Conservation (phyloP, 2,329 filamentous ascomycete species). For the Trichoderma oligosporum region DNA sequence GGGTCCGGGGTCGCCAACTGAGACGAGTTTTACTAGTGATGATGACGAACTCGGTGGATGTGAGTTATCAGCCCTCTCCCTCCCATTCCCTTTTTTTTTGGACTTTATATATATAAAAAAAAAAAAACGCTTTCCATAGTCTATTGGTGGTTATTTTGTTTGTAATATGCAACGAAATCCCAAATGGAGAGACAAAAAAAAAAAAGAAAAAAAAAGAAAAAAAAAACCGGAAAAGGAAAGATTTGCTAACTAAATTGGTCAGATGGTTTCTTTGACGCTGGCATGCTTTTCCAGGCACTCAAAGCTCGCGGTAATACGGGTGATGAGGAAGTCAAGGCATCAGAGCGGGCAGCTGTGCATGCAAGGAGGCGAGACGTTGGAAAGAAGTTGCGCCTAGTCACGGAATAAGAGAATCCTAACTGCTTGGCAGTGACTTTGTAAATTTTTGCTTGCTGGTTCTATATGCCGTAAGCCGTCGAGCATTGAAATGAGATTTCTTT, state of each 20-base stretch:
- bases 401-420: slow-evolving; percentile 22
- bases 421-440: background rate
- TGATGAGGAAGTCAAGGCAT: slow-evolving; percentile 51
- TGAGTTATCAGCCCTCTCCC: slow-evolving; percentile 51
- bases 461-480: background rate
- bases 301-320: slow-evolving; percentile 62
- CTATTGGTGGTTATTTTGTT: too few relatives aligned
- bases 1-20: slow-evolving; percentile 57
- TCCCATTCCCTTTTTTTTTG: background rate
- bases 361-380: slow-evolving; percentile 65
- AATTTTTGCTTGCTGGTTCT: background rate
- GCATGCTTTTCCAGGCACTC: slow-evolving; percentile 86
- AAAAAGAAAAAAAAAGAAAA: background rate
- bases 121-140: too few relatives aligned
- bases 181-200: too few relatives aligned
- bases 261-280: slow-evolving; percentile 98
- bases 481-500: background rate
- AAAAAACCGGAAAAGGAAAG: background rate
- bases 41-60: slow-evolving; percentile 91
- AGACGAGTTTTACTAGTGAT: slow-evolving; percentile 68
- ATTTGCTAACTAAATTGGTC: slow-evolving; percentile 29
- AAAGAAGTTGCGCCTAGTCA: slow-evolving; percentile 58
- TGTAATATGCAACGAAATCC: too few relatives aligned
- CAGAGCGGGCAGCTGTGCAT: slow-evolving; percentile 57
- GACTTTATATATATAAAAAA: too few relatives aligned